Percentiles rank a stretch among this genome's conserved stretches.
phyloP scores from a whole-genome alignment of 768 basidiomycete species.

The Psilocybe azurescens region DNA sequence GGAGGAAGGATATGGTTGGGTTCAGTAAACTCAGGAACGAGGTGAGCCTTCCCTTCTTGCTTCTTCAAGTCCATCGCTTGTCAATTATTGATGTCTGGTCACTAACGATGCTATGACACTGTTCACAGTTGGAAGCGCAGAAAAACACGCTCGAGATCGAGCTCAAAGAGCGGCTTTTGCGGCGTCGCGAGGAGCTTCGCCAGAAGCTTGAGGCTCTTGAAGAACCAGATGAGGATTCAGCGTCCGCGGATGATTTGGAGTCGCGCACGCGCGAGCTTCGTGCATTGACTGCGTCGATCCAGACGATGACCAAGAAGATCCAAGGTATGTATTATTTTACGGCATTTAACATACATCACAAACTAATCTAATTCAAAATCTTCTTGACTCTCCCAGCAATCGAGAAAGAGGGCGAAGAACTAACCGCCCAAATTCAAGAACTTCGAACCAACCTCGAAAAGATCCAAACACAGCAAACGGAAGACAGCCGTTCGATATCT shows the following conservation, averaged over 20 bases:
- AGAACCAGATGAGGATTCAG: constrained; percentile 60
- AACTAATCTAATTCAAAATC: too few species aligned
- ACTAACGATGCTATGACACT: background rate
- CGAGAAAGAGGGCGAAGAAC: constrained; percentile 75
- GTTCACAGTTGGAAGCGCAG: constrained; percentile 64
- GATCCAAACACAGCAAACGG: constrained; percentile 80
- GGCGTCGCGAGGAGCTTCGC: constrained; percentile 80
- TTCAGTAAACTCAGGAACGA: constrained; percentile 71
- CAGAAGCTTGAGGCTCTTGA: constrained; percentile 78
- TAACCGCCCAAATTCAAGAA: constrained; percentile 68
- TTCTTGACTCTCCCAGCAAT: constrained; percentile 46
- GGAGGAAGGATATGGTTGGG: constrained; percentile 73
- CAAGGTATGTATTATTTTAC: constrained; percentile 48
- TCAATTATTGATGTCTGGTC: too few species aligned
- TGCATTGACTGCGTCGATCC: constrained; percentile 68
- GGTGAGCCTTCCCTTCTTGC: constrained; percentile 45
- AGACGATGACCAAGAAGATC: constrained; percentile 63
- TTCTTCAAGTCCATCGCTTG: too few species aligned
- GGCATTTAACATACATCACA: background rate
- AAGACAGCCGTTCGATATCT: constrained; percentile 87
- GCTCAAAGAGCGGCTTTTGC: constrained; percentile 84
- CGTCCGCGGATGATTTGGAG: constrained; percentile 71
- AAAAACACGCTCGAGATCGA: constrained; percentile 92
- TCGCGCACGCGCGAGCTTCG: constrained; percentile 71
- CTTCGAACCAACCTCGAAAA: constrained; percentile 69